These are phyloP conservation scores for Trichoderma sp. DNA, from an alignment of 2,329 filamentous ascomycete species.

Conservation along the genomic window DNA sequence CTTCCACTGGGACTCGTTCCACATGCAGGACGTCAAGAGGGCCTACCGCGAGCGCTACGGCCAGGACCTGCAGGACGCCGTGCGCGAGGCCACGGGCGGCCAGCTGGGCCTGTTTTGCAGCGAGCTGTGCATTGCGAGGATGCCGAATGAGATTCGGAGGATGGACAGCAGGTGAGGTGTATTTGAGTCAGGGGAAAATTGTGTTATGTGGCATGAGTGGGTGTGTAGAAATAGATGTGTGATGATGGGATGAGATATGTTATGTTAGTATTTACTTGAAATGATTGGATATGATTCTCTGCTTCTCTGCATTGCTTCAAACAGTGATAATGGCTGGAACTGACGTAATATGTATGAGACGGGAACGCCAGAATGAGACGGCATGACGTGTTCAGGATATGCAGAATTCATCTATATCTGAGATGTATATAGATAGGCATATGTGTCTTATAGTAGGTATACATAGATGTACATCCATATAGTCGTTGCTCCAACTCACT, in stretches of 20 bases:
- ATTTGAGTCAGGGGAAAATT: neutral
- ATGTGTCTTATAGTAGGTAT: neutral
- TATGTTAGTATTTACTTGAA: neutral
- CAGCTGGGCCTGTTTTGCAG: constrained; percentile 79
- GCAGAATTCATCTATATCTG: too few relatives aligned
- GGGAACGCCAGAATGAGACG: neutral
- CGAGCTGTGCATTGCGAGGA: constrained; percentile 65
- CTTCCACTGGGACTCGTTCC: constrained; percentile 87
- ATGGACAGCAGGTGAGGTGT: constrained; percentile 40
- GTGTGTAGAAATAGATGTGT: neutral
- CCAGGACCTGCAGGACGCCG: constrained; percentile 72
- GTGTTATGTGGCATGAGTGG: neutral
- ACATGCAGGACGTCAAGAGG: constrained; percentile 76
- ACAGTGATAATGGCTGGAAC: neutral
- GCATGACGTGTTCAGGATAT: too few relatives aligned
- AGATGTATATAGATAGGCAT: neutral
- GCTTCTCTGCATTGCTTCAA: too few relatives aligned
- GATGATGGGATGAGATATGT: neutral
- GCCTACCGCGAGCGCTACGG: constrained; percentile 81
- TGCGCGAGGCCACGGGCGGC: constrained; percentile 73
- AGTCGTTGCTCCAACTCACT: neutral
- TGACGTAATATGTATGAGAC: neutral
- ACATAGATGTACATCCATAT: neutral
- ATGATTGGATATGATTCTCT: neutral
- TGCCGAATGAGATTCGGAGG: constrained; percentile 60